Conservation (phyloP, 257 asterid species). For the Solanum etuberosum region DNA sequence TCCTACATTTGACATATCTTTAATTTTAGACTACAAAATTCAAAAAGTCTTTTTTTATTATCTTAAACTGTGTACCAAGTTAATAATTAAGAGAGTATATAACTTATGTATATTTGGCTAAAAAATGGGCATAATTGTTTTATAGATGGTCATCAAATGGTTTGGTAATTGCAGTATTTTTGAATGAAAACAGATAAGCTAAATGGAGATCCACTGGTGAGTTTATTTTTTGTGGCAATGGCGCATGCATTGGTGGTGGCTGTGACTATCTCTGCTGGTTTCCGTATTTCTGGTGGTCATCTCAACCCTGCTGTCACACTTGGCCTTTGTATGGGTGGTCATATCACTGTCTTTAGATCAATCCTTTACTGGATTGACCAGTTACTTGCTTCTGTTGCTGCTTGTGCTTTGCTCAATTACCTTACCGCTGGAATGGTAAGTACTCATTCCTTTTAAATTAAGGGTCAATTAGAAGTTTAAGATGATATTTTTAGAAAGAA, state of each 20-base stretch:
- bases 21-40: too few relatives aligned
- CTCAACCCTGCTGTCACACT: conserved; percentile 91
- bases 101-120: neutral
- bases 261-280: conserved; percentile 76
- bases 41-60: too few relatives aligned
- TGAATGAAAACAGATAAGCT: conserved; percentile 37
- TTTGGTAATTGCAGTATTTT: neutral
- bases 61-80: too few relatives aligned
- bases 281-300: conserved; percentile 88
- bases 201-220: conserved; percentile 51
- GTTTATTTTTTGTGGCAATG: conserved; percentile 84
- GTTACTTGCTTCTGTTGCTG: conserved; percentile 82
- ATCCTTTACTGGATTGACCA: conserved; percentile 81
- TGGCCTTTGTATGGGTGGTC: conserved; percentile 74
- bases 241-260: conserved; percentile 87
- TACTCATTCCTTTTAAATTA: neutral
- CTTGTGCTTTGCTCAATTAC: conserved; percentile 68
- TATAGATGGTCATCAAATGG: neutral
- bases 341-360: conserved; percentile 67
- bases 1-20: too few relatives aligned
- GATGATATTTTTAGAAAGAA: too few relatives aligned
- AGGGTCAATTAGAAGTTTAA: too few relatives aligned
- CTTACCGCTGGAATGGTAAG: conserved; percentile 76
- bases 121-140: too few relatives aligned
- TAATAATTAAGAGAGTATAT: neutral